Evolutionary conservation across 2,329 filamentous ascomycete genomes (phyloP), one percentile per base, ranked within the genome.

Genomic region (Claviceps lovelessii): DNA sequence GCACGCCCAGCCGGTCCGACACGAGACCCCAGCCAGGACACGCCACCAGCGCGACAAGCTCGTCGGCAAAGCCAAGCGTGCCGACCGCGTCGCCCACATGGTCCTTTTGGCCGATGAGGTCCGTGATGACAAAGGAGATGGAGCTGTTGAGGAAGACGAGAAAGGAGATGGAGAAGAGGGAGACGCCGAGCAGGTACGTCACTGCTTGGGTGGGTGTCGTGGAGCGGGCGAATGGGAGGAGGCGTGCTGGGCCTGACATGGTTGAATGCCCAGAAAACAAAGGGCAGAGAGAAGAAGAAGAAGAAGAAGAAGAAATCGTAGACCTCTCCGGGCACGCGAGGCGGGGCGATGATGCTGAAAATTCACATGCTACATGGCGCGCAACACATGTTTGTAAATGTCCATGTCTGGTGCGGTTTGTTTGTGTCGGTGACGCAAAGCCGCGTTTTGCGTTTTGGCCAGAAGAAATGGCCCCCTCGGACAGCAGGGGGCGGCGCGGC

Each of bases 71-170:
- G 52, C 88, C 88, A 54, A 94, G 76, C 10, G 88, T 93, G 54
- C 88, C 88, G 57, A 91, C 88, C 45, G 89, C 81, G 70, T 90
- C 81, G 59, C 88, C 88, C 9, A 93, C 86, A 61, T 78, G 76
- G 58, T 82, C 70, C 64, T 86, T 84, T 62, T 86, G 77, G 57
- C 86, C 86, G 61, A 94, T 83, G 58, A 89, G 78, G 68, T 91
- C 86, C 57, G 87, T 91, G 57, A 94, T 83, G 56, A 93, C 86
- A 70, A 93, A 94, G 54, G 85, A 89, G 57, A 93, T 77, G 65
- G 83, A 85, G 72, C 83, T 86, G 74, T 93, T 93, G 58, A 94
- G 79, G 71, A 94, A 94, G 63, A 94, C 88, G 60, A 94, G 84
- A 72, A 93, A 93, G 54, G 86, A 85, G 64, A 94, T 93, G 69